Evolutionary conservation across 805 yeast genomes (phyloP), one percentile per base, ranked within the genome.

Genomic region (Saccharomycopsis javanensis): DNA sequence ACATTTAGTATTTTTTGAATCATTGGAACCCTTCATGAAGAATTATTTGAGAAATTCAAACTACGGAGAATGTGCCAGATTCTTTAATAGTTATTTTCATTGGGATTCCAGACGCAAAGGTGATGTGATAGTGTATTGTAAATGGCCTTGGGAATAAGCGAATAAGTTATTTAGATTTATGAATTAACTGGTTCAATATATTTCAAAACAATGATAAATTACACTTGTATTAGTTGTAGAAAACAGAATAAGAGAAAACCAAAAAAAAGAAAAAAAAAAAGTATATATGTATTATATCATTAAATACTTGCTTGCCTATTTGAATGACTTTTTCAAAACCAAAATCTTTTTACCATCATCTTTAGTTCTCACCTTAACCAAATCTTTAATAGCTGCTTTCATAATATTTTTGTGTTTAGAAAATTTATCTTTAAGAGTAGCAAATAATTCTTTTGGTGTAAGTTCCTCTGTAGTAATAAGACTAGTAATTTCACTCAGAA

Each of bases 31-130:
- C 0, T 63, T 74, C 35, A 68, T 81, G 66, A 66, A 68, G n/a
- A 66, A 67, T 0, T 71, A 73, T 48, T 65, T 85, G 56, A 58
- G 65, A 13, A 71, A 69, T 4, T 67, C 77, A 0, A 67, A 71
- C 0, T 86, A 85, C 63, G 53, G 60, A 10, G 78, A 73, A 57
- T 69, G 81, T 35, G 65, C 68, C 3, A 72, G 91, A 35, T 76
- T 87, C 61, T 92, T 88, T 75, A 92, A 92, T 63, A 79, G 88
- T 46, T 78, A 81, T 54, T 80, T 82, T 67, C 97, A 91, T 68
- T 95, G 97, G 87, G 98, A 92, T 66, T 64, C 71, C 50, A 76
- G 97, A 61, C 75, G 97, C 56, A 64, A 68, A 2, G 98, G 98
- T 0, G 92, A 88, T 67, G 75, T 91, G 0, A 72, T 90, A 4